phyloP scores from a whole-genome alignment of 2,329 filamentous ascomycete genomes.

The Sarocladiaceae sp. region DNA sequence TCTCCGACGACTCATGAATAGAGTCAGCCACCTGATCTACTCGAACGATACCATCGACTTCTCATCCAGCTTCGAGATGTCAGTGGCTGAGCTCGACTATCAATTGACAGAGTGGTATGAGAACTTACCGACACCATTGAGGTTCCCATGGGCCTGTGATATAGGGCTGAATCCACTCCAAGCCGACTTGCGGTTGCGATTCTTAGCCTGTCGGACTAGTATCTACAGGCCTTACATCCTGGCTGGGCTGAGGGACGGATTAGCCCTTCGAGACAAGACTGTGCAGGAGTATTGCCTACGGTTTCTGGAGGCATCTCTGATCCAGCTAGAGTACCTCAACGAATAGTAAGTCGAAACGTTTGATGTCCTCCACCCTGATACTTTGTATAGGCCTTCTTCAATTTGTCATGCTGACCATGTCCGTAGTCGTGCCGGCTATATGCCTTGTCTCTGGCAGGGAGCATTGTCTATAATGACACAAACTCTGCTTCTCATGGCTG shows the following conservation, averaged over 20 bases:
- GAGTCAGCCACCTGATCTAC: slow-evolving; percentile 76
- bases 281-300: slow-evolving; percentile 77
- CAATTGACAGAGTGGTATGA: slow-evolving; percentile 85
- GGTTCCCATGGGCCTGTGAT: slow-evolving; percentile 69
- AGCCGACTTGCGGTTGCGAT: slow-evolving; percentile 72
- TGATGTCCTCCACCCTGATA: neutral
- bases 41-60: slow-evolving; percentile 68
- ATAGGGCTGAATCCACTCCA: slow-evolving; percentile 70
- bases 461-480: slow-evolving; percentile 80
- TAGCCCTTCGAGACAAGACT: slow-evolving; percentile 63
- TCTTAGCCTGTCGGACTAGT: slow-evolving; percentile 82
- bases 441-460: slow-evolving; percentile 84
- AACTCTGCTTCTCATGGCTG: slow-evolving; percentile 77
- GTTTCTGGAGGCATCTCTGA: slow-evolving; percentile 74
- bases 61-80: slow-evolving; percentile 68
- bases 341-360: slow-evolving; percentile 57
- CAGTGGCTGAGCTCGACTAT: slow-evolving; percentile 76
- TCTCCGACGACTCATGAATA: slow-evolving; percentile 69
- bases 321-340: slow-evolving; percentile 73
- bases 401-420: no score
- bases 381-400: no score
- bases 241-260: slow-evolving; percentile 74
- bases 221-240: slow-evolving; percentile 83
- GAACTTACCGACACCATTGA: slow-evolving; percentile 66
- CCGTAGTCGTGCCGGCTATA: slow-evolving; percentile 72